These are phyloP conservation scores for Suillus spraguei DNA, from an alignment of 768 basidiomycete species.

Conservation along the genomic window DNA sequence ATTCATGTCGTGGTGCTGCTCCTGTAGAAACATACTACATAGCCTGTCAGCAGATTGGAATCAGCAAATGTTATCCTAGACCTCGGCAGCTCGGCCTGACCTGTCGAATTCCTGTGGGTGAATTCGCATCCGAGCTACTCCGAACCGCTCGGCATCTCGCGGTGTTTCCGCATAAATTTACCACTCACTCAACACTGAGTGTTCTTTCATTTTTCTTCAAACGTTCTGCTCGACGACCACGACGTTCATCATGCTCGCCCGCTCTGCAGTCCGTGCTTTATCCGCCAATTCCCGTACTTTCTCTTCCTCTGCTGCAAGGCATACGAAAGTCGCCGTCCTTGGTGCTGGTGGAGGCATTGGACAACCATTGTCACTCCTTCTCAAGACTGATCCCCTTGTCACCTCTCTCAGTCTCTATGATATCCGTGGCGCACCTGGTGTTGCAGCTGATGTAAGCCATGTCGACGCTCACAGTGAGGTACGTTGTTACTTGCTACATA, in stretches of 20 bases:
- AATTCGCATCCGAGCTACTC: slow-evolving; percentile 4
- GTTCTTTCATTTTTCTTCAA: background rate
- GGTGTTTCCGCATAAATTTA: slow-evolving; percentile 5
- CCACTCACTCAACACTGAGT: background rate
- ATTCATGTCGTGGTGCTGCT: background rate
- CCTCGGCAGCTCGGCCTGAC: too few relatives aligned
- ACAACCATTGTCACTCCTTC: slow-evolving; percentile 91
- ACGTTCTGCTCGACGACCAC: slow-evolving; percentile 14
- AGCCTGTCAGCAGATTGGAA: background rate
- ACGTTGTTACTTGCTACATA: slow-evolving; percentile 28
- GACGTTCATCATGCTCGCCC: slow-evolving; percentile 62
- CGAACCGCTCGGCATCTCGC: slow-evolving; percentile 3
- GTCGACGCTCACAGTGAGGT: slow-evolving; percentile 86
- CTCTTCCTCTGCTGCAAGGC: slow-evolving; percentile 71
- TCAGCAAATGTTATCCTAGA: background rate
- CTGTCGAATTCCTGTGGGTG: background rate
- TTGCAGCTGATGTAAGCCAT: slow-evolving; percentile 96
- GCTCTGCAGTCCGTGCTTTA: slow-evolving; percentile 60
- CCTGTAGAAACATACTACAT: background rate
- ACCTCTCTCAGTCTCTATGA: slow-evolving; percentile 87
- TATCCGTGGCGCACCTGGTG: slow-evolving; percentile 94
- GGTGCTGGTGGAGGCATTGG: slow-evolving; percentile 99
- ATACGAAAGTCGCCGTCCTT: slow-evolving; percentile 92
- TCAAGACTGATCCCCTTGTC: slow-evolving; percentile 92
- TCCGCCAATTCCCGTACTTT: slow-evolving; percentile 63